Evolutionary conservation across 192 early-diverging fungal species (phyloP).

Genomic region (Backusella psychrophila): DNA sequence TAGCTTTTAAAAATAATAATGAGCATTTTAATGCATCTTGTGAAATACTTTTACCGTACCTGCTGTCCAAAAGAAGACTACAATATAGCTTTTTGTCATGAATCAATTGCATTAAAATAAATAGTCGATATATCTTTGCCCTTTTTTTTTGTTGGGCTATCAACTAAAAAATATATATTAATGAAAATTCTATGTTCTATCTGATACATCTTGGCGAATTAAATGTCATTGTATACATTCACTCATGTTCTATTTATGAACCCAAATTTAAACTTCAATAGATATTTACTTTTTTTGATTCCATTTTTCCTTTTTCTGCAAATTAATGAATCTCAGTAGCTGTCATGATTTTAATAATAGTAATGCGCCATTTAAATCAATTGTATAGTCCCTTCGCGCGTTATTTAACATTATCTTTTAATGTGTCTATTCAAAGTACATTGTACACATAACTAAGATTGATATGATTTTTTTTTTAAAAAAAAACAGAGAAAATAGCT

Average conservation of each 20-base stretch:
- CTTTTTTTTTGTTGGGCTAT: not conserved
- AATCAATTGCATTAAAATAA: no score
- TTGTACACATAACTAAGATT: no score
- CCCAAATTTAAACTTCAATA: not conserved
- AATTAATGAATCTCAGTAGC: not conserved
- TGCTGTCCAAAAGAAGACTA: no score
- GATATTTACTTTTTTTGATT: not conserved
- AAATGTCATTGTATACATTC: not conserved
- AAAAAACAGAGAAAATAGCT: no score
- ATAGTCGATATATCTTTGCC: no score
- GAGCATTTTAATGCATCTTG: no score
- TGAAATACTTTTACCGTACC: no score
- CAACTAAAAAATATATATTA: not conserved
- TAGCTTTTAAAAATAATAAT: not conserved
- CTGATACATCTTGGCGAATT: not conserved
- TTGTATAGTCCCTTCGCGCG: not conserved
- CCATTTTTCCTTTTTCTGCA: not conserved
- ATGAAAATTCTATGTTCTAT: not conserved
- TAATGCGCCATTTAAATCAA: not conserved
- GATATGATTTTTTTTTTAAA: no score
- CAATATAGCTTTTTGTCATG: no score
- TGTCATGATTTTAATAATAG: not conserved
- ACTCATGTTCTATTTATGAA: not conserved
- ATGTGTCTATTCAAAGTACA: not conserved
- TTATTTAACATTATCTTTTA: not conserved